Base-by-base conservation (phyloP, 108 stramenopile species). In the Asterionellopsis glacialis region DNA sequence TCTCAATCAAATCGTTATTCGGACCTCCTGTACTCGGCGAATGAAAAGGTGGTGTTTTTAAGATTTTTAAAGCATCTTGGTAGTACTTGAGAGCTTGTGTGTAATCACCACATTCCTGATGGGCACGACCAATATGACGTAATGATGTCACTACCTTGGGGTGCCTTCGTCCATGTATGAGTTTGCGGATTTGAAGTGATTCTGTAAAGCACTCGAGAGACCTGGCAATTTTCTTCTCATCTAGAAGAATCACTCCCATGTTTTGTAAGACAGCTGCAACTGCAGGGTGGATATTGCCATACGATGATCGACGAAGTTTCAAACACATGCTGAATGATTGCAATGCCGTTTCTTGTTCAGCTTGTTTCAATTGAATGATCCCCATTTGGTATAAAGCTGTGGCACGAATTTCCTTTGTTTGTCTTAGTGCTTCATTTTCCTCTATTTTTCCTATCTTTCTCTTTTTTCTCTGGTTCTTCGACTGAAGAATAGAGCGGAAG, bases 251-350 rank as follows among this genome's bases (percentile, higher is more conserved):
- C 15, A 54, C 27, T 15, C 52, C 63, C 14, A 64, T 55, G 28
- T 64, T 64, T 14, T 64, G 52, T 11, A 64, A 51, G 39, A 51
- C 33, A 41, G 47, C 53, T 18, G 63, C 63, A 16, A 64, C 63
- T 22, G 52, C 51, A 6, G 26, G 15, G 28, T 64, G 51, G 22
- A 54, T 25, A 7, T 53, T 22, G 21, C 63, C 63, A 28, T 54
- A 25, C 14, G 19, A 51, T 45, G 15, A 15, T 22, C 52, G 22
- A 22, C 52, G 22, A 22, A 54, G 52, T 25, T 27, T 11, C 5
- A 54, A 27, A 26, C 52, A 54, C 22, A 54, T n/a, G 1, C 9
- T 5, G 25, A 54, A 54, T 2, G 52, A 54, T n/a, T 54, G 4
- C 3, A 54, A 11, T 27, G 52, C 52, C 11, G 5, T 22, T 15